These are phyloP conservation scores for Trametes maxima DNA, from an alignment of 768 basidiomycete genomes.

Conservation along the genomic window DNA sequence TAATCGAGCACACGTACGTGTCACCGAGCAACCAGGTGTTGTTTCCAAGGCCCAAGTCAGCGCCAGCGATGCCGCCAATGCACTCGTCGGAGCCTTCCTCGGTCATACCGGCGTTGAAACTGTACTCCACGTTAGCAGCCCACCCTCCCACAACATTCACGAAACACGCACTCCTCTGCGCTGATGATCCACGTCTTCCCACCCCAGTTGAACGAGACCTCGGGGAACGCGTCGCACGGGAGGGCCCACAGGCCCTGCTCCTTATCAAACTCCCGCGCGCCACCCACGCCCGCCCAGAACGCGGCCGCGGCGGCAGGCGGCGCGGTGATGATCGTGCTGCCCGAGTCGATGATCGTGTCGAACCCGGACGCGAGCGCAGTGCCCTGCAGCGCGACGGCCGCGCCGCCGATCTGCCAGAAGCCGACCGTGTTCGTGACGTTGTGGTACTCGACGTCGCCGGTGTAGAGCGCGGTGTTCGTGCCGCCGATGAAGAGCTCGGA, in stretches of 20 bases:
- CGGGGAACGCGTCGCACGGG: conserved; percentile 21
- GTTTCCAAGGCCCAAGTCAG: conserved; percentile 22
- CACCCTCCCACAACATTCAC: neutral
- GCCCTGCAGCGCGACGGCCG: conserved; percentile 28
- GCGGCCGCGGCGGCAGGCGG: conserved; percentile 22
- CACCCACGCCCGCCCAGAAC: conserved; percentile 34
- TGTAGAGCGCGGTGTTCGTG: conserved; percentile 47
- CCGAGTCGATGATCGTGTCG: conserved; percentile 29
- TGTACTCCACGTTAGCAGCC: neutral
- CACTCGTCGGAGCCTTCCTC: conserved; percentile 11
- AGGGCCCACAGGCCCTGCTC: conserved; percentile 16
- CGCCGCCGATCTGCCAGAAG: conserved; percentile 35
- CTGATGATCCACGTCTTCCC: conserved; percentile 21
- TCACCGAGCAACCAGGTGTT: conserved; percentile 25
- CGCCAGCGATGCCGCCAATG: conserved; percentile 17
- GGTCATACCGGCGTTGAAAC: conserved; percentile 17
- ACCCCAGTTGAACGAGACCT: conserved; percentile 26
- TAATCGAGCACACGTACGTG: conserved; percentile 6
- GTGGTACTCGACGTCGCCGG: conserved; percentile 40
- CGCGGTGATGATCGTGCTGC: conserved; percentile 35
- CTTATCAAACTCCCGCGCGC: conserved; percentile 21
- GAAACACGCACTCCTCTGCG: conserved; percentile 7
- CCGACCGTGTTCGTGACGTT: conserved; percentile 15
- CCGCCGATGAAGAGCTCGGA: conserved; percentile 64
- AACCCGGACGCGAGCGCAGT: conserved; percentile 18